Base-by-base conservation (phyloP, 306 rosid genomes). In the Gastrolobium bilobum region DNA sequence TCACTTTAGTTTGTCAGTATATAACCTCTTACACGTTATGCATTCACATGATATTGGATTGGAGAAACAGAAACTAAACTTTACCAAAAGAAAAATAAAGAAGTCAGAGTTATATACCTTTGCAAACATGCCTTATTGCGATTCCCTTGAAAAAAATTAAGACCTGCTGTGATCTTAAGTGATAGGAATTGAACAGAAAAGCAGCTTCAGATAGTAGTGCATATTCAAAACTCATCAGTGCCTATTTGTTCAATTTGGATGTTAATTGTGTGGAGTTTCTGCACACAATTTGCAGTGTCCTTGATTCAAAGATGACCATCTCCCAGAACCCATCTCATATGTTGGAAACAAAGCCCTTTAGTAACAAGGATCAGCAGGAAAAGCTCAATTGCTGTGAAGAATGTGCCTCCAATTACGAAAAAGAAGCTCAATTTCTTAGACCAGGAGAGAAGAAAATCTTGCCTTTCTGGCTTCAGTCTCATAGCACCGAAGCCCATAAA, bases 401-500 rank as follows among this genome's bases (percentile, higher is more conserved):
- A 84, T 91, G 97, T 86, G 77, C 86, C 79, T 81, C 90, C 56
- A 79, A 84, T 72, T 90, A 76, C 60, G 93, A 88, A 47, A 90
- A 91, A 67, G 97, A 91, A 82, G 86, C 89, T 68, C 92, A 91
- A 7, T 43, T 81, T 81, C 68, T 87, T 59, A 84, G 70, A 63
- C 74, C 94, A 42, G 77, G 81, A 78, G 89, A 83, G 61, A 86
- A 86, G 54, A 91, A 90, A 75, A 83, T 54, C 37, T 62, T 93
- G 84, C 97, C 97, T 51, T 74, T 90, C 71, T 93, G 97, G 98
- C 92, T 93, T 78, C 97, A 87, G 81, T 89, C 92, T 62, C 91
- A 85, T 79, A 84, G 79, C 76, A 76, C 81, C 7, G 81, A 89
- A 73, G 69, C 84, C 72, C 75, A 67, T 53, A 88, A 80, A 33